A percentile compares a stretch with the other conserved stretches of the same genome.
Evolutionary conservation across 2,329 filamentous ascomycete genomes (phyloP).

Genomic region (Colletotrichum abscissum): DNA sequence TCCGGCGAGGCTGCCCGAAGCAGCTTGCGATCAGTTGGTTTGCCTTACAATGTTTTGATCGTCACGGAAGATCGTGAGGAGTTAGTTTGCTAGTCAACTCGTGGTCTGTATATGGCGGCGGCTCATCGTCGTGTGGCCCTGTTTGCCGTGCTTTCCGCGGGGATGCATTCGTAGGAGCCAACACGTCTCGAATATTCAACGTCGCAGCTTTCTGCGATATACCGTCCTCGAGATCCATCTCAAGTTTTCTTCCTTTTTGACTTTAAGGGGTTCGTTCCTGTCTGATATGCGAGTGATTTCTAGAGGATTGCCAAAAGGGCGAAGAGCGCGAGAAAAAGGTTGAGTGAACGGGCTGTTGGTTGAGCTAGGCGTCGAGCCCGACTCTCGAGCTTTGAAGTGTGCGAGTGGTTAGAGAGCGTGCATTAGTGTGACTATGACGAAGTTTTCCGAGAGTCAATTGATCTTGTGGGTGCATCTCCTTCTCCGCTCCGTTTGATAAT

Average conservation of each 20-base stretch:
- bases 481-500: neutral
- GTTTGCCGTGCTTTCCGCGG: no score
- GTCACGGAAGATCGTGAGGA: neutral
- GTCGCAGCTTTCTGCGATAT: neutral
- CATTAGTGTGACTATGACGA: neutral
- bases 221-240: conserved; percentile 5
- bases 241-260: conserved; percentile 7
- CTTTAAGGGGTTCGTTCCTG: neutral
- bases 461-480: neutral
- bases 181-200: neutral
- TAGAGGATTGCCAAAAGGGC: neutral
- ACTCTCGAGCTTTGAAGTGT: neutral
- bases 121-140: neutral
- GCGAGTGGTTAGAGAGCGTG: neutral
- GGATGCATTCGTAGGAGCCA: no score
- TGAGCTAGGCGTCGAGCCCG: neutral
- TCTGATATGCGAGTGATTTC: neutral
- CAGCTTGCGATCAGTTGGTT: neutral
- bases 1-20: neutral
- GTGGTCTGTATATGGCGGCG: neutral
- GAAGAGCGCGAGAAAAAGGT: neutral
- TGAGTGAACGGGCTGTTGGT: neutral
- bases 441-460: conserved; percentile 8
- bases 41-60: neutral
- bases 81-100: neutral